Evolutionary conservation across 352 stramenopile genomes (phyloP).

Genomic region (Elongisporangium prolatum): DNA sequence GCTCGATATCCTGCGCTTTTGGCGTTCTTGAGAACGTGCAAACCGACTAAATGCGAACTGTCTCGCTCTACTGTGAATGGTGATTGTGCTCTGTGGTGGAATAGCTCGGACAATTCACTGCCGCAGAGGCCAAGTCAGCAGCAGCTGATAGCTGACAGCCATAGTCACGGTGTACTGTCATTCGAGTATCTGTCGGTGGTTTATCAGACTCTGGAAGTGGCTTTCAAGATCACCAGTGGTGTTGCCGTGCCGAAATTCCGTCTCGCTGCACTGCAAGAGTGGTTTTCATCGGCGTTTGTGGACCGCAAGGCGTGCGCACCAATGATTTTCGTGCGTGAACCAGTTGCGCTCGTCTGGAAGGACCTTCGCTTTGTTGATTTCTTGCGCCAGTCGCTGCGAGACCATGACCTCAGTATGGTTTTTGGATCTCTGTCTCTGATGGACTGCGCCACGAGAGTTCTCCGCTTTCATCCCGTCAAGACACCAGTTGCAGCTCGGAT

Average conservation of each 20-base stretch:
- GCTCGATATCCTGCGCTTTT: constrained; percentile 9
- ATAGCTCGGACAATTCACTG: background rate
- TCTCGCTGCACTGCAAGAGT: constrained; percentile 27
- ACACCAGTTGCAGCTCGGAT: background rate
- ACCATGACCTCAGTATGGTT: constrained; percentile 34
- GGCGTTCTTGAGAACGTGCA: constrained; percentile 10
- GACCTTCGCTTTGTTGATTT: constrained; percentile 19
- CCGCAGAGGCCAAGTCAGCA: background rate
- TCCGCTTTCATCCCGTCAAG: constrained; percentile 16
- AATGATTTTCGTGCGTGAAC: constrained; percentile 16
- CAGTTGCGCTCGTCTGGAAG: constrained; percentile 23
- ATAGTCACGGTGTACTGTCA: background rate
- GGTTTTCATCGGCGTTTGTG: constrained; percentile 23
- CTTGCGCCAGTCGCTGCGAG: constrained; percentile 22
- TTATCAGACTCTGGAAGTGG: constrained; percentile 32
- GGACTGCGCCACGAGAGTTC: constrained; percentile 29
- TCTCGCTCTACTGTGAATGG: background rate
- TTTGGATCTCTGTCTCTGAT: constrained; percentile 26
- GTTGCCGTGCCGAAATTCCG: constrained; percentile 33
- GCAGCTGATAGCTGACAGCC: background rate
- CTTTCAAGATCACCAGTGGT: constrained; percentile 32
- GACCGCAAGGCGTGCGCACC: constrained; percentile 23
- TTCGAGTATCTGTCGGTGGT: constrained; percentile 13
- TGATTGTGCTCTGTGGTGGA: background rate
- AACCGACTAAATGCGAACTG: background rate